Percentiles rank a stretch among this genome's conserved stretches.
These are phyloP conservation scores for Neurospora sp. DNA, from an alignment of 495 filamentous ascomycete species.

Conservation along the genomic window DNA sequence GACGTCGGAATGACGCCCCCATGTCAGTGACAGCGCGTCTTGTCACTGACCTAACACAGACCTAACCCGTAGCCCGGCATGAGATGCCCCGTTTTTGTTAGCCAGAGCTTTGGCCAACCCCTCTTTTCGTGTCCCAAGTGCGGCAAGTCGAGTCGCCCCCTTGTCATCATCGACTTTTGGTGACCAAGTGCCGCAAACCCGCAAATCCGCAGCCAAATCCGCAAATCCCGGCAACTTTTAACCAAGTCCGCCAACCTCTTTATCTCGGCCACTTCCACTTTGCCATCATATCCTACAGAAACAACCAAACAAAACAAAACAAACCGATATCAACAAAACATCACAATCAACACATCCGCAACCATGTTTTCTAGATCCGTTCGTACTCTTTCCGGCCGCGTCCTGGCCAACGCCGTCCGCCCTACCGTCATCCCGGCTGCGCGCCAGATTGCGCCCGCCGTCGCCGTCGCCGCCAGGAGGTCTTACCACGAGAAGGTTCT, in stretches of 20 bases:
- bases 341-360: neutral
- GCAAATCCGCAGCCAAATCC: neutral
- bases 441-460: conserved; percentile 27
- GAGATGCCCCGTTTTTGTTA: conserved; percentile 10
- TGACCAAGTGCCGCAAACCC: conserved; percentile 18
- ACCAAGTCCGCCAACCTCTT: conserved; percentile 6
- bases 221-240: conserved; percentile 15
- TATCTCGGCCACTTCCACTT: neutral
- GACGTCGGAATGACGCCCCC: conserved; percentile 22
- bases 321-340: neutral
- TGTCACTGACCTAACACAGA: conserved; percentile 5
- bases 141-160: conserved; percentile 22
- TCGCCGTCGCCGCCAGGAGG: conserved; percentile 31
- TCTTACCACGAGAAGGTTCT: conserved; percentile 59
- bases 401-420: conserved; percentile 15
- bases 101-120: conserved; percentile 8
- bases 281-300: neutral
- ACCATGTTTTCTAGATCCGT: conserved; percentile 28
- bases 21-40: neutral
- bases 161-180: conserved; percentile 16
- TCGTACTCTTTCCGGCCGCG: conserved; percentile 19
- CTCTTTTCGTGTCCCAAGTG: neutral
- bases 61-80: no score
- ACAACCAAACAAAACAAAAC: neutral
- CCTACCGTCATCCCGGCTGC: conserved; percentile 17